Percentiles rank a stretch among this genome's conserved stretches.
phyloP scores from a whole-genome alignment of 257 asterid species.

The Solanum stenotomum region DNA sequence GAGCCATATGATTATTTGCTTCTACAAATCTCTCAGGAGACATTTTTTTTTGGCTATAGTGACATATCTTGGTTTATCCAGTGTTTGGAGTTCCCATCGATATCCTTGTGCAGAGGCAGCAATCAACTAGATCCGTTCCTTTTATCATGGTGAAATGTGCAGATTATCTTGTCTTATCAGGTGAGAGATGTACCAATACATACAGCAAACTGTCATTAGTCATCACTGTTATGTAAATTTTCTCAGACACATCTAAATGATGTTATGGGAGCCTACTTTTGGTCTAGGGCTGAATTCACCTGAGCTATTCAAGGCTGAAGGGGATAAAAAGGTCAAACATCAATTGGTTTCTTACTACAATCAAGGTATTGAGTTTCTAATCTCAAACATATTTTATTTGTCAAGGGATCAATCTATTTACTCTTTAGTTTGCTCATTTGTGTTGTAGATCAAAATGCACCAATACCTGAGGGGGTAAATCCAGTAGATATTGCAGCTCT shows the following conservation, averaged over 20 bases:
- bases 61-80: slow-evolving; percentile 16
- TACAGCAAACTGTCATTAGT: background rate
- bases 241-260: background rate
- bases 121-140: slow-evolving; percentile 62
- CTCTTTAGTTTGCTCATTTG: background rate
- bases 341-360: slow-evolving; percentile 67
- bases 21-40: background rate
- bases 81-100: slow-evolving; percentile 87
- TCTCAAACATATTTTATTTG: background rate
- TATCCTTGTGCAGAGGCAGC: slow-evolving; percentile 66
- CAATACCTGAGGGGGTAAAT: slow-evolving; percentile 59
- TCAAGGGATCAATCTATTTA: background rate
- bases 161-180: slow-evolving; percentile 81
- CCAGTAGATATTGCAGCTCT: slow-evolving; percentile 77
- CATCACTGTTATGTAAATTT: background rate
- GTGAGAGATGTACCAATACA: slow-evolving; percentile 17
- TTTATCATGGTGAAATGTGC: slow-evolving; percentile 65
- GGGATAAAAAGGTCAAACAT: slow-evolving; percentile 62
- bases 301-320: slow-evolving; percentile 72
- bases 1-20: background rate
- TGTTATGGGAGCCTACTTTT: slow-evolving; percentile 3
- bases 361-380: slow-evolving; percentile 44
- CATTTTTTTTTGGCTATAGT: background rate
- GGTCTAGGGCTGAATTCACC: slow-evolving; percentile 58
- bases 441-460: slow-evolving; percentile 53